Conservation (phyloP, 1,284 basidiomycete species). For the Fomitopsis betulina region DNA sequence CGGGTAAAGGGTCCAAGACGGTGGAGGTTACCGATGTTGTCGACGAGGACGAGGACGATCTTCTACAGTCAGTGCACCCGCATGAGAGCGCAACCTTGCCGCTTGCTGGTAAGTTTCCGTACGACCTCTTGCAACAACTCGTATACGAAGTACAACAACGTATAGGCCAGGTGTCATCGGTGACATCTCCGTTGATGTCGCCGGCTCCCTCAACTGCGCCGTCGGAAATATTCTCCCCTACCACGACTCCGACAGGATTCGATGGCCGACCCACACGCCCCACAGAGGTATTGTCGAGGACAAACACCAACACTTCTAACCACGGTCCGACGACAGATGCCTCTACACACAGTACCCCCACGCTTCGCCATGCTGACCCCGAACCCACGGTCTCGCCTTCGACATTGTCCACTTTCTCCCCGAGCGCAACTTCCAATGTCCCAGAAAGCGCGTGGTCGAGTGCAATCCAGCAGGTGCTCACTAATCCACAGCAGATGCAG, state of each 20-base stretch:
- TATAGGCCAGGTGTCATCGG: conserved; percentile 27
- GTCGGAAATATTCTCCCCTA: conserved; percentile 25
- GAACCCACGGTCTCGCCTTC: conserved; percentile 5
- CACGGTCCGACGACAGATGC: conserved; percentile 6
- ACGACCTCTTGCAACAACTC: neutral
- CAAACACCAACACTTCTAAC: conserved; percentile 12
- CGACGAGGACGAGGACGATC: conserved; percentile 34
- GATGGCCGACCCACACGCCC: conserved; percentile 13
- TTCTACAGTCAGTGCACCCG: conserved; percentile 10
- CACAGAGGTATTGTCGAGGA: conserved; percentile 14
- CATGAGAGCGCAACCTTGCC: conserved; percentile 12
- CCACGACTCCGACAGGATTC: conserved; percentile 1
- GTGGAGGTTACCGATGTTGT: conserved; percentile 34
- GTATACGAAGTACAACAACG: neutral
- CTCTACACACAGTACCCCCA: conserved; percentile 3
- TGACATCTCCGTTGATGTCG: conserved; percentile 26
- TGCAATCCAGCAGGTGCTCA: conserved; percentile 54
- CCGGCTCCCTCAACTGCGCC: conserved; percentile 17
- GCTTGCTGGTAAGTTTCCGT: conserved; percentile 15
- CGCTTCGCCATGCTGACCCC: neutral
- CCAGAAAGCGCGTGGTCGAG: conserved; percentile 53
- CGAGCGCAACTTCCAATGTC: conserved; percentile 16
- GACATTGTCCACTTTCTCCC: conserved; percentile 21
- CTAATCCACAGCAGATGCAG: conserved; percentile 65
- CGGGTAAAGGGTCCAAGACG: conserved; percentile 28